Conservation (phyloP, 2,329 filamentous ascomycete species). For the Aureobasidium melanogenum region DNA sequence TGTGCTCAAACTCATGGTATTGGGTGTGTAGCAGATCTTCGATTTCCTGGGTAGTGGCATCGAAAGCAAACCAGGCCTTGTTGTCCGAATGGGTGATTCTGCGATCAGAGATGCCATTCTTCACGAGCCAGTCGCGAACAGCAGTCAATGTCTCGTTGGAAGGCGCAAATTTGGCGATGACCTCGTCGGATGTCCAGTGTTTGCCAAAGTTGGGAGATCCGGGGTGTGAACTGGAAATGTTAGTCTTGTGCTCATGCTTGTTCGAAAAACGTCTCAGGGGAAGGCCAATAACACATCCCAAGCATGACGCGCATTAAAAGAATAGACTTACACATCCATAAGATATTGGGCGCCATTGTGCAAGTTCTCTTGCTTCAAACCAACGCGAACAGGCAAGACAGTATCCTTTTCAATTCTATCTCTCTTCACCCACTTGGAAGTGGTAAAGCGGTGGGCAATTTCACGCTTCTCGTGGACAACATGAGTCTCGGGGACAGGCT, state of each 20-base stretch:
- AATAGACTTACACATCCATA: conserved; percentile 21
- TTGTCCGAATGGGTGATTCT: conserved; percentile 25
- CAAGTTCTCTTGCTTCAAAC: conserved; percentile 37
- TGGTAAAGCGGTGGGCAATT: conserved; percentile 13
- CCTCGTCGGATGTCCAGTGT: conserved; percentile 23
- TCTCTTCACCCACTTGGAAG: conserved; percentile 31
- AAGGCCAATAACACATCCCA: neutral
- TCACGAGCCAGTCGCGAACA: conserved; percentile 21
- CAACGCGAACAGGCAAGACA: conserved; percentile 38
- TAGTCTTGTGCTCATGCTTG: neutral
- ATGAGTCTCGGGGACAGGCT: conserved; percentile 21
- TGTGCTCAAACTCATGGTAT: conserved; percentile 22
- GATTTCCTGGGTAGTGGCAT: conserved; percentile 21
- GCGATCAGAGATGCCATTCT: conserved; percentile 14
- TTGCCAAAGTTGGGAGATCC: conserved; percentile 27
- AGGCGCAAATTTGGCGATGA: conserved; percentile 22
- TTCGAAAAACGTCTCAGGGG: neutral
- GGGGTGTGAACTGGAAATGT: conserved; percentile 20
- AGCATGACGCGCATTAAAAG: neutral
- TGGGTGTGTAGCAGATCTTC: conserved; percentile 21
- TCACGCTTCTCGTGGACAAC: conserved; percentile 36
- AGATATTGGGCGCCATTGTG: conserved; percentile 29
- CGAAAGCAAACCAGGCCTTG: conserved; percentile 26
- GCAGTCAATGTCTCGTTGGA: conserved; percentile 18
- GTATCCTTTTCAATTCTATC: conserved; percentile 28